Evolutionary conservation across 345 rosid species (phyloP).

Genomic region (Linum lewisii): DNA sequence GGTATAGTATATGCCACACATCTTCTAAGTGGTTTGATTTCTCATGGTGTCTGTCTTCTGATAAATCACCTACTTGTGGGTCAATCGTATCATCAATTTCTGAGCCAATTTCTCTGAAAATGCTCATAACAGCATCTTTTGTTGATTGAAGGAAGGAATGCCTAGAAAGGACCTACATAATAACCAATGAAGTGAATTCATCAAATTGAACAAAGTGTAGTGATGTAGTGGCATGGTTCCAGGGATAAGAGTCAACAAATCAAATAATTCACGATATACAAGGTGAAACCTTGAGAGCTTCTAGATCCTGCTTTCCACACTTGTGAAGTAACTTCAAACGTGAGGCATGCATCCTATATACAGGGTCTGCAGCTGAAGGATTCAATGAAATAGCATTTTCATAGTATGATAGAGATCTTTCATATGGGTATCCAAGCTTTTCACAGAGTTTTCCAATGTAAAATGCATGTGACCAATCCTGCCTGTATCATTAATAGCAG

Average conservation of each 20-base stretch:
- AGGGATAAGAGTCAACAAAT: background rate
- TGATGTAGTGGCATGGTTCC: background rate
- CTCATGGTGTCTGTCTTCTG: slow-evolving; percentile 31
- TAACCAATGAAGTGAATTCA: background rate
- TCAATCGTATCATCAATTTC: slow-evolving; percentile 39
- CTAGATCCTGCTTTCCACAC: slow-evolving; percentile 54
- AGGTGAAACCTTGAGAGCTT: slow-evolving; percentile 58
- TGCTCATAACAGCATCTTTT: slow-evolving; percentile 44
- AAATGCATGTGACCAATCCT: slow-evolving; percentile 95
- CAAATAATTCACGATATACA: background rate
- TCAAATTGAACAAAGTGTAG: background rate
- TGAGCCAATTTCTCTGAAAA: slow-evolving; percentile 34
- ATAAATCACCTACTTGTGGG: slow-evolving; percentile 25
- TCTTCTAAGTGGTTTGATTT: slow-evolving; percentile 48
- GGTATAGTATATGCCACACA: slow-evolving; percentile 74
- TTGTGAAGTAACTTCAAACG: slow-evolving; percentile 73
- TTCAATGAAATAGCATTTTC: slow-evolving; percentile 69
- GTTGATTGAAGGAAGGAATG: slow-evolving; percentile 53
- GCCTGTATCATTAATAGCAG: slow-evolving; percentile 37
- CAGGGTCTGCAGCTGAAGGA: slow-evolving; percentile 80
- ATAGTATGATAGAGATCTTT: slow-evolving; percentile 59
- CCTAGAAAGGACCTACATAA: slow-evolving; percentile 45
- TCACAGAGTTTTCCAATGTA: slow-evolving; percentile 92
- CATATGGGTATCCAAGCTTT: slow-evolving; percentile 71
- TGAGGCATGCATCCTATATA: slow-evolving; percentile 95